Conservation (phyloP, 495 filamentous ascomycete genomes). For the Aspergillus bertholletiae region DNA sequence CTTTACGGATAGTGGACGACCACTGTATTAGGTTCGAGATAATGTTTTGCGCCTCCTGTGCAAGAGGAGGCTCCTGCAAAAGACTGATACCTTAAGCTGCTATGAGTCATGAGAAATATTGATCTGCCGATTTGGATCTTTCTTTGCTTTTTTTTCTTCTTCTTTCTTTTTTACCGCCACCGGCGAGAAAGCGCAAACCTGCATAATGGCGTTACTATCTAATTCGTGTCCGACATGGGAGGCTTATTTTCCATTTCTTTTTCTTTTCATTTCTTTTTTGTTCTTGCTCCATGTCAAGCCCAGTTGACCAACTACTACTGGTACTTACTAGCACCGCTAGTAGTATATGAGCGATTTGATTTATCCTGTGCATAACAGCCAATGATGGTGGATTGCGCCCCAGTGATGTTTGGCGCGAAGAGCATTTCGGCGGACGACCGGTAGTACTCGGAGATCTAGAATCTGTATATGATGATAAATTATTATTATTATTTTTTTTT, state of each 20-base stretch:
- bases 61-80: not conserved
- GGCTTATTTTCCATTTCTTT: not conserved
- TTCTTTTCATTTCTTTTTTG: not conserved
- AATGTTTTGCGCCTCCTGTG: not conserved
- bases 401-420: too few relatives aligned
- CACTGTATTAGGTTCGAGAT: not conserved
- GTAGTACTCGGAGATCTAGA: too few relatives aligned
- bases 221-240: not conserved
- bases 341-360: not conserved
- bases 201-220: slow-evolving; percentile 11
- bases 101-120: not conserved
- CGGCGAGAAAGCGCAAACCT: slow-evolving; percentile 7
- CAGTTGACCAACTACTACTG: too few relatives aligned
- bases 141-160: not conserved
- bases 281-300: too few relatives aligned
- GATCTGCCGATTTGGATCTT: not conserved
- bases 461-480: too few relatives aligned
- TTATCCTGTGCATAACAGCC: not conserved
- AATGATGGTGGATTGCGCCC: not conserved
- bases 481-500: too few relatives aligned
- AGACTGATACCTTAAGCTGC: not conserved
- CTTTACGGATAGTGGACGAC: slow-evolving; percentile 33
- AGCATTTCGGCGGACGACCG: too few relatives aligned
- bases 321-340: too few relatives aligned
- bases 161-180: slow-evolving; percentile 4